A percentile compares a stretch with the other conserved stretches of the same genome.
These are phyloP conservation scores for Incumbomyces lentus DNA, from an alignment of 2,329 filamentous ascomycete species.

Conservation along the genomic window DNA sequence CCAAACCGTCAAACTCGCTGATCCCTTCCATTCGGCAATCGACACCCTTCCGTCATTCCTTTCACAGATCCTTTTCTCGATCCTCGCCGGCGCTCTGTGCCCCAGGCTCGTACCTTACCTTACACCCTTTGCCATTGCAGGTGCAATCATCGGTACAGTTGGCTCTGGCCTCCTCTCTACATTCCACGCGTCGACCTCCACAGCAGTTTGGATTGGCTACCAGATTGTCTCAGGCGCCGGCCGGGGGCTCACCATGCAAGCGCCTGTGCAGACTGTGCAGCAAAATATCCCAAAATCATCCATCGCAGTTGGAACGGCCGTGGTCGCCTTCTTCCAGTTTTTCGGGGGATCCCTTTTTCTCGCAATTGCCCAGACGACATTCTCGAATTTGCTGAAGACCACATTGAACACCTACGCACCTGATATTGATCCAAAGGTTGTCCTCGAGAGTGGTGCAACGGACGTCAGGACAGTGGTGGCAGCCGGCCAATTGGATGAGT, in stretches of 20 bases:
- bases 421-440: conserved; percentile 9
- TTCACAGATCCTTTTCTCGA: conserved; percentile 11
- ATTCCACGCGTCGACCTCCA: conserved; percentile 16
- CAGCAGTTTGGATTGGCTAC: conserved; percentile 25
- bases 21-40: conserved; percentile 20
- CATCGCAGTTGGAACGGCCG: conserved; percentile 17
- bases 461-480: conserved; percentile 11
- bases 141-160: conserved; percentile 18
- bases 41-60: conserved; percentile 19
- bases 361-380: conserved; percentile 17
- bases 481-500: not conserved
- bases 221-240: conserved; percentile 23
- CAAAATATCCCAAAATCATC: conserved; percentile 14
- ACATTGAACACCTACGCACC: conserved; percentile 8
- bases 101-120: conserved; percentile 14
- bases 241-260: conserved; percentile 19
- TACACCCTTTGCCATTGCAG: conserved; percentile 20
- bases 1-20: conserved; percentile 20
- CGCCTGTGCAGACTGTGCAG: conserved; percentile 18
- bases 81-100: conserved; percentile 16
- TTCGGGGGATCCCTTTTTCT: conserved; percentile 20
- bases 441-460: conserved; percentile 14
- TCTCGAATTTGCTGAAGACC: conserved; percentile 13
- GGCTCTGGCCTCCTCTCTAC: conserved; percentile 22
- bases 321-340: conserved; percentile 19